Evolutionary conservation across 345 rosid genomes (phyloP).

Genomic region (Pugionium cornutum): DNA sequence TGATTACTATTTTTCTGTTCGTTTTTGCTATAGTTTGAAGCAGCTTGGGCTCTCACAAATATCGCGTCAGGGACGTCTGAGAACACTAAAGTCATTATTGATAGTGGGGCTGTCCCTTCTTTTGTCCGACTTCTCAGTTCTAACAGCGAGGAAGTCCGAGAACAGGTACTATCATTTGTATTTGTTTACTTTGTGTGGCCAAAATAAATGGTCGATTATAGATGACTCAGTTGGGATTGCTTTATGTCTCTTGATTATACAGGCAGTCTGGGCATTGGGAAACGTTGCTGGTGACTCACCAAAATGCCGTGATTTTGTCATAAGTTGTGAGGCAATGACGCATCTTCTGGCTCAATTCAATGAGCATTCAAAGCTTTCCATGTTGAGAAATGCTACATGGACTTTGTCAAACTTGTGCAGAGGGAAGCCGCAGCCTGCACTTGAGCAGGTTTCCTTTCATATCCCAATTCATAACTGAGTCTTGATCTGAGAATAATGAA

Average conservation of each 20-base stretch:
- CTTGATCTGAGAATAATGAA: background rate
- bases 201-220: background rate
- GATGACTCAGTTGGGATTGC: too few species aligned
- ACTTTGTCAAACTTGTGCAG: conserved; percentile 75
- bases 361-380: conserved; percentile 63
- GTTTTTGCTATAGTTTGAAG: conserved; percentile 61
- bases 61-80: conserved; percentile 96
- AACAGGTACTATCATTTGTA: conserved; percentile 56
- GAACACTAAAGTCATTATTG: conserved; percentile 72
- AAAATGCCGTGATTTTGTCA: conserved; percentile 67
- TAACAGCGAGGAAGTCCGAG: conserved; percentile 75
- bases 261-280: conserved; percentile 89
- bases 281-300: conserved; percentile 90
- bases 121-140: conserved; percentile 72
- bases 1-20: background rate
- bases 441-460: conserved; percentile 60
- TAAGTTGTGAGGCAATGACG: conserved; percentile 55
- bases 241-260: background rate
- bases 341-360: conserved; percentile 67
- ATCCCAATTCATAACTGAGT: background rate
- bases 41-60: conserved; percentile 96
- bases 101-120: conserved; percentile 74
- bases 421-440: conserved; percentile 70
- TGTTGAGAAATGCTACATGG: conserved; percentile 84
- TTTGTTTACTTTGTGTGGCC: background rate